These are phyloP conservation scores for Venturia oleaginea DNA, from an alignment of 2,329 filamentous ascomycete genomes.

Conservation along the genomic window DNA sequence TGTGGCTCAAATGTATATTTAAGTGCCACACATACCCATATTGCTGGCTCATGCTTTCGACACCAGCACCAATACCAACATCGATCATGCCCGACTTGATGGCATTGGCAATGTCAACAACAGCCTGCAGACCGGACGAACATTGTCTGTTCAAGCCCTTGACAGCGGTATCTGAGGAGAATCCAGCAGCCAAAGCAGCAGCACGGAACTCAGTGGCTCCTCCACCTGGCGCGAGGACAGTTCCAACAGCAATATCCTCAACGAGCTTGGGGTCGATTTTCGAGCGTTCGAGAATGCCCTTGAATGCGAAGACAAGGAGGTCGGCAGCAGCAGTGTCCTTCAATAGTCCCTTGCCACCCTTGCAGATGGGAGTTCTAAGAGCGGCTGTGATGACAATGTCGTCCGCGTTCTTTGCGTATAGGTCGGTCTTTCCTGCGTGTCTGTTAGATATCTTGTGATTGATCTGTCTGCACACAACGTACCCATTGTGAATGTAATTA, in stretches of 20 bases:
- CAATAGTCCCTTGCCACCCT: conserved; percentile 86
- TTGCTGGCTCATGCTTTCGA: conserved; percentile 90
- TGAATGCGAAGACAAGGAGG: conserved; percentile 74
- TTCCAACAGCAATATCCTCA: conserved; percentile 87
- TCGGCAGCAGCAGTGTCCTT: conserved; percentile 89
- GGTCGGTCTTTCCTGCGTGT: neutral
- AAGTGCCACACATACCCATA: conserved; percentile 58
- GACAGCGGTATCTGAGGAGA: conserved; percentile 76
- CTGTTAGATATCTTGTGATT: neutral
- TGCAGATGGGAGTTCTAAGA: conserved; percentile 85
- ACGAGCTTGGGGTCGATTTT: conserved; percentile 80
- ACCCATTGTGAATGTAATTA: neutral
- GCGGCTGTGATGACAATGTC: conserved; percentile 77
- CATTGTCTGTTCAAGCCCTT: conserved; percentile 90
- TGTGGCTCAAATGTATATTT: neutral
- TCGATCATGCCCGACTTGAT: conserved; percentile 92
- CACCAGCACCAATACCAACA: conserved; percentile 83
- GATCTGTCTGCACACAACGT: neutral
- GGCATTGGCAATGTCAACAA: conserved; percentile 88
- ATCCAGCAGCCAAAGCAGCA: conserved; percentile 80
- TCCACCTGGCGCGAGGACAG: conserved; percentile 83
- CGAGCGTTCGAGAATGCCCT: conserved; percentile 72
- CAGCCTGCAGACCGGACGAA: conserved; percentile 84
- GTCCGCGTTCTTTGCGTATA: neutral
- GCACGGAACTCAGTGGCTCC: conserved; percentile 96